Evolutionary conservation across 1,284 basidiomycete species (phyloP).

Genomic region (Microbotryomycetes sp.): DNA sequence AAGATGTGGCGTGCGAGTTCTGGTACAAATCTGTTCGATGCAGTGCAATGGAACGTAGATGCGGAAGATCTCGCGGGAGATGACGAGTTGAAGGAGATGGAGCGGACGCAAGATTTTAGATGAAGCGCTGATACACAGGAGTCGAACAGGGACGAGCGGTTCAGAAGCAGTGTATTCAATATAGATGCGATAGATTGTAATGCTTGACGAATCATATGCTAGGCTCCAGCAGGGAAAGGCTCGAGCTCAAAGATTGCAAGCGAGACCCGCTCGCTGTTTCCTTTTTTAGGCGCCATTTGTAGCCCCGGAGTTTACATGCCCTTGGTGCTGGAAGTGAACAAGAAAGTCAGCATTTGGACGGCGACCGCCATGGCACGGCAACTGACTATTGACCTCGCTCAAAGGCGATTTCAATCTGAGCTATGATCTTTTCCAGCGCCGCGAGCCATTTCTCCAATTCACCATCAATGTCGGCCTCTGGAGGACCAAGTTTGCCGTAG

Average conservation of each 20-base stretch:
- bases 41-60: not conserved
- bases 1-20: not conserved
- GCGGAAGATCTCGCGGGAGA: not conserved
- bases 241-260: no score
- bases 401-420: conserved; percentile 32
- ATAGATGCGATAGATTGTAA: no score
- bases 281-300: no score
- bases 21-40: not conserved
- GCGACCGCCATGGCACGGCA: no score
- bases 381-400: conserved; percentile 19
- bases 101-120: not conserved
- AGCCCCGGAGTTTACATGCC: not conserved
- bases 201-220: no score
- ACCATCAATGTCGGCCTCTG: conserved; percentile 60
- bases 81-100: not conserved
- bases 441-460: conserved; percentile 72
- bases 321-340: not conserved
- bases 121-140: no score
- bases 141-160: no score
- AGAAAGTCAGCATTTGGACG: not conserved
- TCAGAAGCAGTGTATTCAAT: no score
- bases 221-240: no score
- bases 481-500: conserved; percentile 76
- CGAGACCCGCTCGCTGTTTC: no score
- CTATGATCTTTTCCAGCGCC: conserved; percentile 33